A percentile compares a stretch with the other conserved stretches of the same genome.
Evolutionary conservation across 1,139 yeast genomes (phyloP).

Genomic region (Magnusiomyces fungicola): DNA sequence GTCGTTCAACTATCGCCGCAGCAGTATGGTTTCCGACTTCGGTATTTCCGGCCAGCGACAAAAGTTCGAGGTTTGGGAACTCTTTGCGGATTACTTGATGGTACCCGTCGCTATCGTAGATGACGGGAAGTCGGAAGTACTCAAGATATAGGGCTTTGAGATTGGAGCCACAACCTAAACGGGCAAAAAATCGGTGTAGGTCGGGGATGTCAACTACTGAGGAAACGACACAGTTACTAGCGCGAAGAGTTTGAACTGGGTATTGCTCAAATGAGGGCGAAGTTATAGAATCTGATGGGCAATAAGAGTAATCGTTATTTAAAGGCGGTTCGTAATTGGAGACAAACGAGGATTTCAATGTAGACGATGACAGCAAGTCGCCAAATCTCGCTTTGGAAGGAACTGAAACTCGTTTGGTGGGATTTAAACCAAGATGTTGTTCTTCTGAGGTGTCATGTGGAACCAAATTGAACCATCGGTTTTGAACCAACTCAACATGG

Average conservation of each 20-base stretch:
- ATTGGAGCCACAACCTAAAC: background rate
- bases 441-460: no score
- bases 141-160: background rate
- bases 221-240: background rate
- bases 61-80: conserved; percentile 1
- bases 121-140: background rate
- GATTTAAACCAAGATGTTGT: no score
- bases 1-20: background rate
- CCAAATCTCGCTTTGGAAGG: no score
- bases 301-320: no score
- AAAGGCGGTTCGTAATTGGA: no score
- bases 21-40: conserved; percentile 3
- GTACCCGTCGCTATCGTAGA: background rate
- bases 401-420: no score
- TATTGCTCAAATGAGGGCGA: background rate
- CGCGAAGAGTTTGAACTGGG: background rate
- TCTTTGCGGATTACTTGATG: background rate
- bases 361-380: no score
- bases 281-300: no score
- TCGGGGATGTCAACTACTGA: background rate
- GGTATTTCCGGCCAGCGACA: background rate
- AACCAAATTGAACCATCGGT: no score
- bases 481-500: no score
- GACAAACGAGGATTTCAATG: no score
- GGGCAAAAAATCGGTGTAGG: background rate